Base-by-base conservation (phyloP, 2,329 filamentous ascomycete genomes). In the Trichoderma polysporum region DNA sequence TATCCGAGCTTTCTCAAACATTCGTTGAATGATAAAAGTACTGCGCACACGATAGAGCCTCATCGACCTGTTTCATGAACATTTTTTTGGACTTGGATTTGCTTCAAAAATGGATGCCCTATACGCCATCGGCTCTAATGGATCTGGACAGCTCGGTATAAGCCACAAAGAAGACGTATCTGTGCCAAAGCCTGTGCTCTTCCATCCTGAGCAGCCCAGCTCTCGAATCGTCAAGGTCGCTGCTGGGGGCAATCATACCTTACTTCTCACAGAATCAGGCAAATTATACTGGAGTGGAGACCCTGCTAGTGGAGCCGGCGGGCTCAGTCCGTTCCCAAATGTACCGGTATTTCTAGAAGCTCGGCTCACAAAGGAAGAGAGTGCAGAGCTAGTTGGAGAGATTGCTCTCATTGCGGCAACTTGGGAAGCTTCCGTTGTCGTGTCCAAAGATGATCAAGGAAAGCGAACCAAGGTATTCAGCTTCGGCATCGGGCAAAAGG, bases 171-270 rank as follows among this genome's bases (percentile, higher is more conserved):
- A 92, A 74, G 91, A 93, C 73, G 87, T 91, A 56, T 90, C 89
- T 1, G 81, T 86, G 0, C 90, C 90, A 1, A 86, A 89, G 69
- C 82, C 80, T 69, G 88, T 87, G 69, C 72, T 85, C n/a, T 90
- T 92, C 76, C 74, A 80, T 6, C 76, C 80, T 2, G 75, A 77
- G 15, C 73, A 75, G 58, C 75, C 78, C 39, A 71, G 73, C 31
- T 75, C 79, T 15, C 73, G 76, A 29, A 75, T 84, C 65, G 71
- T 74, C 60, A 76, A 76, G 49, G 76, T 84, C 10, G 80, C 80
- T 22, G 83, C 92, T 8, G 94, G 94, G 4, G 94, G 94, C 1
- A 97, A 97, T 74, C 94, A 97, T 77, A 96, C 93, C 0, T 79
- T 97, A 4, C 76, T 97, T 10, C 81, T 93, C 12, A 86, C 85